Evolutionary conservation across 2,329 filamentous ascomycete genomes (phyloP).

Genomic region (Ilyonectria mors-panacis): DNA sequence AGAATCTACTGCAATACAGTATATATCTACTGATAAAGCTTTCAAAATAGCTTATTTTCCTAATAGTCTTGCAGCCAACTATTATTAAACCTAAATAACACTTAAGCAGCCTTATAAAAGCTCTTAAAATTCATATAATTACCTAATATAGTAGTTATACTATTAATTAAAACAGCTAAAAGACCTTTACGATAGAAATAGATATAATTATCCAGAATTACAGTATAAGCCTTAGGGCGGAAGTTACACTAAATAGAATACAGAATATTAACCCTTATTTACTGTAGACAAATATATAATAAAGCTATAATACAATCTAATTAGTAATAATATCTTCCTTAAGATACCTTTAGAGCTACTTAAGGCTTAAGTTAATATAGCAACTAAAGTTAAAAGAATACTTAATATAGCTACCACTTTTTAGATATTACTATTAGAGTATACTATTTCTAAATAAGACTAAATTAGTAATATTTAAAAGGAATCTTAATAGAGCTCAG

Average conservation of each 20-base stretch:
- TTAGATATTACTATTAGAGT: conserved; percentile 19
- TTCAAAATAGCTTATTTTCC: conserved; percentile 23
- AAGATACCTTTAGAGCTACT: conserved; percentile 10
- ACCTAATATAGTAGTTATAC: conserved; percentile 11
- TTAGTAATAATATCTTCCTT: conserved; percentile 3
- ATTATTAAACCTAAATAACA: conserved; percentile 21
- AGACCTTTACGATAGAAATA: conserved; percentile 21
- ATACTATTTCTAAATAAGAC: conserved; percentile 27
- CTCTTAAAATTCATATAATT: conserved; percentile 16
- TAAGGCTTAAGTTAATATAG: conserved; percentile 11
- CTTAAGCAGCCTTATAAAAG: conserved; percentile 7
- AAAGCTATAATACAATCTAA: conserved; percentile 23
- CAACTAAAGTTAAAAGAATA: conserved; percentile 26
- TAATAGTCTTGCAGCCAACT: conserved; percentile 3
- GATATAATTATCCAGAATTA: conserved; percentile 12
- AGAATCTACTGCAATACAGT: conserved; percentile 12
- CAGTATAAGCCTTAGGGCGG: background rate
- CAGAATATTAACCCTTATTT: conserved; percentile 16
- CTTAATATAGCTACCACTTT: conserved; percentile 10
- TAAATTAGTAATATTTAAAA: conserved; percentile 16
- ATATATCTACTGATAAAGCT: conserved; percentile 26
- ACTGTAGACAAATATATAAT: conserved; percentile 19
- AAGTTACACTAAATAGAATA: conserved; percentile 14
- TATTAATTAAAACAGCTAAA: conserved; percentile 6
- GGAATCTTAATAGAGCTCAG: conserved; percentile 17